A percentile compares a stretch with the other conserved stretches of the same genome.
Evolutionary conservation across 192 early-diverging fungal genomes (phyloP).

Genomic region (Kickxella alabastrina): DNA sequence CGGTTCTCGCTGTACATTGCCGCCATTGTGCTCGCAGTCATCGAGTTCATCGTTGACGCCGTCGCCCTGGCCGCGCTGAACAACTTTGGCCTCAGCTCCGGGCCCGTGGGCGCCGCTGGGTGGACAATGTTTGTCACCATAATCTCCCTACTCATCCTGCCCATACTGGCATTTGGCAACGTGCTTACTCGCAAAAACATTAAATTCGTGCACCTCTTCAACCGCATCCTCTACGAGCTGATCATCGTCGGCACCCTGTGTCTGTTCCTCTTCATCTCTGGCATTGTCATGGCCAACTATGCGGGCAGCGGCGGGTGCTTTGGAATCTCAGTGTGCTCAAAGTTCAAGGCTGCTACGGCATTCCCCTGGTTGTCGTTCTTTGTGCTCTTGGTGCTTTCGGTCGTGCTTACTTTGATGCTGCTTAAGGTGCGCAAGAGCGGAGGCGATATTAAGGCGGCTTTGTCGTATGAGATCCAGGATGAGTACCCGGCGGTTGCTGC

Average conservation of each 20-base stretch:
- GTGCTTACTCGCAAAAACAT: slow-evolving; percentile 14
- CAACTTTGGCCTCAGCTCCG: neutral
- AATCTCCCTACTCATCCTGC: slow-evolving; percentile 23
- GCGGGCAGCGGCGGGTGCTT: slow-evolving; percentile 12
- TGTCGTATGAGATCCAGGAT: slow-evolving; percentile 18
- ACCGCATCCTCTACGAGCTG: slow-evolving; percentile 27
- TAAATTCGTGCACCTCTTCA: slow-evolving; percentile 7
- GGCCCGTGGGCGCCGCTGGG: slow-evolving; percentile 24
- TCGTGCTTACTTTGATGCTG: slow-evolving; percentile 16
- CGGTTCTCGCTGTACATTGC: slow-evolving; percentile 35
- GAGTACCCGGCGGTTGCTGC: slow-evolving; percentile 13
- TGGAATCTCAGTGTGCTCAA: slow-evolving; percentile 15
- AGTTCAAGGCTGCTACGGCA: slow-evolving; percentile 28
- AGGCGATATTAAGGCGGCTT: slow-evolving; percentile 14
- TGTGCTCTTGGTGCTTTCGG: slow-evolving; percentile 9
- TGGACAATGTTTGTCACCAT: slow-evolving; percentile 49
- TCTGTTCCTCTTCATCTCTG: slow-evolving; percentile 32
- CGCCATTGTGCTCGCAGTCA: slow-evolving; percentile 19
- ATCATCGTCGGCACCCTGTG: slow-evolving; percentile 1
- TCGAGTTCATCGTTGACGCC: slow-evolving; percentile 43
- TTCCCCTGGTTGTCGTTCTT: slow-evolving; percentile 41
- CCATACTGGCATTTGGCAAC: slow-evolving; percentile 22
- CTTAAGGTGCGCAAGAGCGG: slow-evolving; percentile 15
- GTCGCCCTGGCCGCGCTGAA: slow-evolving; percentile 28
- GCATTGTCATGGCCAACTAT: slow-evolving; percentile 39